Percentiles rank a stretch among this genome's conserved stretches.
Evolutionary conservation across 441 rosid species (phyloP).

Genomic region (Euphorbia schlechtendalii): DNA sequence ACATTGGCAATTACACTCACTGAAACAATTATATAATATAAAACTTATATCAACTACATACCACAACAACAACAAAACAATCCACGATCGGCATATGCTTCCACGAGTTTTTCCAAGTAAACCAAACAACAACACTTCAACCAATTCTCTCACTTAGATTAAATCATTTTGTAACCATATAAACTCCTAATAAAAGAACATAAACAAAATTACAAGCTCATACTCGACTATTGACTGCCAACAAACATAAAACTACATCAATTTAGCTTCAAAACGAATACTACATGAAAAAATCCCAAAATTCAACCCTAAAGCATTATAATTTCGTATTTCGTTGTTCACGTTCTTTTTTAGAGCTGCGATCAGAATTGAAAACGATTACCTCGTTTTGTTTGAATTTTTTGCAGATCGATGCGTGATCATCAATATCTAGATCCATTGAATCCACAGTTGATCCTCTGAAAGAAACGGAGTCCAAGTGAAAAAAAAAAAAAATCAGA

Average conservation of each 20-base stretch:
- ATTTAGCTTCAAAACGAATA: too few species aligned
- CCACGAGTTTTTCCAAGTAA: neutral
- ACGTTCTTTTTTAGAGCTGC: neutral
- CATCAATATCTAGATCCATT: conserved; percentile 16
- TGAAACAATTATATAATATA: too few species aligned
- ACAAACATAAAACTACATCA: too few species aligned
- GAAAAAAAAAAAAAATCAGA: conserved; percentile 1
- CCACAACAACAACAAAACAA: too few species aligned
- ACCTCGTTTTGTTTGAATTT: conserved; percentile 22
- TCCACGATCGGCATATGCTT: too few species aligned
- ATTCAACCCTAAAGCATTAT: neutral
- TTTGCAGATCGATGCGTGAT: conserved; percentile 11
- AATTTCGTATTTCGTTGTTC: too few species aligned
- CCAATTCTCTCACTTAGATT: neutral
- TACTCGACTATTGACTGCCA: too few species aligned
- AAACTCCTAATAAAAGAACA: too few species aligned
- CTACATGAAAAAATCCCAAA: neutral
- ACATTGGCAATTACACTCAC: too few species aligned
- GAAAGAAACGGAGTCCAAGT: neutral
- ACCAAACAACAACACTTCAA: neutral
- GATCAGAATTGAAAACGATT: neutral
- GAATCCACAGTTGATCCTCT: neutral
- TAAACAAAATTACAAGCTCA: too few species aligned
- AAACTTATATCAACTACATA: too few species aligned
- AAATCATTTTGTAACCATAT: neutral